Evolutionary conservation across 139 green algal genomes (phyloP).

Genomic region (Parachlorella kessleri): DNA sequence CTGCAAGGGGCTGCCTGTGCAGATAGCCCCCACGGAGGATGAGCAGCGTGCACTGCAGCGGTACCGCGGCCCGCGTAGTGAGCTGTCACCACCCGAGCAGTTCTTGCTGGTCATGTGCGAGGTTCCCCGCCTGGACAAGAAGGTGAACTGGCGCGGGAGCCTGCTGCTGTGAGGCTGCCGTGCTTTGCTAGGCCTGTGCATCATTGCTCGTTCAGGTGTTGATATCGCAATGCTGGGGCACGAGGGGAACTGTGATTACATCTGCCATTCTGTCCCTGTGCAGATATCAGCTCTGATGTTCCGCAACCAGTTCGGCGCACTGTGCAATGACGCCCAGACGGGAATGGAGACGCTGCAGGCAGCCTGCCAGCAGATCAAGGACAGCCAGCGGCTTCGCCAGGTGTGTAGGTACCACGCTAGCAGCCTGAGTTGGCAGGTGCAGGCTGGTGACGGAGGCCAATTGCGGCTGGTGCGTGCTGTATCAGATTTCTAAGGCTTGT

Average conservation of each 20-base stretch:
- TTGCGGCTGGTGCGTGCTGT: too few relatives aligned
- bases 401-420: too few relatives aligned
- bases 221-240: too few relatives aligned
- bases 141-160: slow-evolving; percentile 23
- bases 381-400: slow-evolving; percentile 30
- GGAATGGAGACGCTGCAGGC: slow-evolving; percentile 28
- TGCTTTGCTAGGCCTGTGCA: too few relatives aligned
- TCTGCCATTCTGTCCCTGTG: too few relatives aligned
- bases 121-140: slow-evolving; percentile 57
- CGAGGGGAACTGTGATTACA: too few relatives aligned
- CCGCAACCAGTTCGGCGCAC: slow-evolving; percentile 34
- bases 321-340: slow-evolving; percentile 26
- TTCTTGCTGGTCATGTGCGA: slow-evolving; percentile 58
- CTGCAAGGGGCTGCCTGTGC: too few relatives aligned
- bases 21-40: slow-evolving; percentile 57
- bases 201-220: too few relatives aligned
- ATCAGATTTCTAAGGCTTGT: too few relatives aligned
- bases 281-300: slow-evolving; percentile 42
- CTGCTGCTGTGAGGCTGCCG: too few relatives aligned
- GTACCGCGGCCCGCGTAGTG: slow-evolving; percentile 28
- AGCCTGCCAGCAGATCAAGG: slow-evolving; percentile 42
- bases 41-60: slow-evolving; percentile 42
- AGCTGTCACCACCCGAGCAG: slow-evolving; percentile 59
- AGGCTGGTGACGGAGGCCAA: too few relatives aligned
- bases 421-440: too few relatives aligned